Conservation (phyloP, 129 eudicot genomes). For the Artemisia annua region DNA sequence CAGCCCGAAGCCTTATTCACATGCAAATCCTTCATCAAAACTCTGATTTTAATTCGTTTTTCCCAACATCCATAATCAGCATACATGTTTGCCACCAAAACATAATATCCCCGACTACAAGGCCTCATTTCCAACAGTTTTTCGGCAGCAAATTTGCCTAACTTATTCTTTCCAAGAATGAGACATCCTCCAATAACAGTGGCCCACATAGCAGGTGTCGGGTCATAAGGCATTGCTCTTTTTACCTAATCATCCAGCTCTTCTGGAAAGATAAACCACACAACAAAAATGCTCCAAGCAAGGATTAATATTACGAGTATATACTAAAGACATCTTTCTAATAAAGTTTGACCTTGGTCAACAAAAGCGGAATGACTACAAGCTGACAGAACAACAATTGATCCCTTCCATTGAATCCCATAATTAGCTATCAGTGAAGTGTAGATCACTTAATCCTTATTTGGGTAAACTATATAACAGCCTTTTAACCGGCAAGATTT, state of each 20-base stretch:
- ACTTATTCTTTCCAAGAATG: constrained; percentile 40
- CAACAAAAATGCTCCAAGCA: constrained; percentile 10
- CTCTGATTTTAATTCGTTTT: neutral
- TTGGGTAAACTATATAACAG: constrained; percentile 30
- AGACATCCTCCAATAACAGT: constrained; percentile 64
- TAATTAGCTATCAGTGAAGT: constrained; percentile 72
- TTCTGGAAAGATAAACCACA: constrained; percentile 74
- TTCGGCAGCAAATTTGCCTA: constrained; percentile 57
- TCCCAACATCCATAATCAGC: constrained; percentile 66
- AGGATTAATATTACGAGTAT: no score
- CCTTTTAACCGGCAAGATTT: no score
- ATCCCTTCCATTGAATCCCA: constrained; percentile 60
- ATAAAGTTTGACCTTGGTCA: no score
- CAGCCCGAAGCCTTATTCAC: constrained; percentile 65
- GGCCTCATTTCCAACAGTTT: constrained; percentile 62
- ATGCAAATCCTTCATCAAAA: constrained; percentile 63
- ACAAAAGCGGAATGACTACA: no score
- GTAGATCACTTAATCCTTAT: constrained; percentile 59
- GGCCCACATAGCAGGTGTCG: constrained; percentile 72
- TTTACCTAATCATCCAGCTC: constrained; percentile 54
- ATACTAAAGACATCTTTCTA: no score
- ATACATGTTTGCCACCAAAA: constrained; percentile 67
- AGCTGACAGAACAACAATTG: constrained; percentile 24
- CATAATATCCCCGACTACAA: constrained; percentile 59
- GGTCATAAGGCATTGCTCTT: constrained; percentile 43